phyloP scores from a whole-genome alignment of 2,329 filamentous ascomycete genomes.

The Camillea tinctor region DNA sequence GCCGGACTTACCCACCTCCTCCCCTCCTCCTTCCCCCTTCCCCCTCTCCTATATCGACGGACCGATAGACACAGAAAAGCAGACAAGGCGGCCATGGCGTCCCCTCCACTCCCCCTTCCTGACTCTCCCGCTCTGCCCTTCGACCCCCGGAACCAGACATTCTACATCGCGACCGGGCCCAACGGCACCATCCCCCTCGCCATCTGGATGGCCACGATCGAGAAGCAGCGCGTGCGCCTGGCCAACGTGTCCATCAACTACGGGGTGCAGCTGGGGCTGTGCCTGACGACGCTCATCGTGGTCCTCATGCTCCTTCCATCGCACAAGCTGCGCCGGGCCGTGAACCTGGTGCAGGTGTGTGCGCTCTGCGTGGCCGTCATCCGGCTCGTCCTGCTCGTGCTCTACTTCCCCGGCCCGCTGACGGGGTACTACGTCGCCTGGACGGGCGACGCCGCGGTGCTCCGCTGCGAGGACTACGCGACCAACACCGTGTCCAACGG shows the following conservation, averaged over 20 bases:
- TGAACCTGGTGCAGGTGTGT: conserved; percentile 64
- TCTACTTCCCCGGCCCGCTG: conserved; percentile 62
- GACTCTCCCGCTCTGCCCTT: conserved; percentile 1
- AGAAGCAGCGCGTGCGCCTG: conserved; percentile 24
- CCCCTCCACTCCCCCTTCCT: no score
- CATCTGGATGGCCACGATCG: conserved; percentile 22
- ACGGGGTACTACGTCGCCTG: conserved; percentile 61
- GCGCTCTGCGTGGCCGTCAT: conserved; percentile 60
- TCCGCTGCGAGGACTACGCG: conserved; percentile 40
- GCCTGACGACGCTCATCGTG: conserved; percentile 61
- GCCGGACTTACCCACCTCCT: no score
- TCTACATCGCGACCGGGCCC: conserved; percentile 20
- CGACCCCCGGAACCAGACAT: conserved; percentile 27
- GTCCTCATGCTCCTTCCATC: conserved; percentile 65
- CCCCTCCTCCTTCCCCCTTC: no score
- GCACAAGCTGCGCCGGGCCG: conserved; percentile 60
- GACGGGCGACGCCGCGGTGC: conserved; percentile 50
- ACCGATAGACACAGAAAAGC: no score
- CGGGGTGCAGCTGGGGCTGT: conserved; percentile 68
- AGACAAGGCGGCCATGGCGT: no score
- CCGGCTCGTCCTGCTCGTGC: conserved; percentile 55
- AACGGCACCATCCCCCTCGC: conserved; percentile 12
- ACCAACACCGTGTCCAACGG: conserved; percentile 40
- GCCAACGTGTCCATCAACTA: conserved; percentile 58
- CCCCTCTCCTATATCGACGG: no score